Evolutionary conservation across 2,329 filamentous ascomycete genomes (phyloP).

Genomic region (Penicillium sumatraense): DNA sequence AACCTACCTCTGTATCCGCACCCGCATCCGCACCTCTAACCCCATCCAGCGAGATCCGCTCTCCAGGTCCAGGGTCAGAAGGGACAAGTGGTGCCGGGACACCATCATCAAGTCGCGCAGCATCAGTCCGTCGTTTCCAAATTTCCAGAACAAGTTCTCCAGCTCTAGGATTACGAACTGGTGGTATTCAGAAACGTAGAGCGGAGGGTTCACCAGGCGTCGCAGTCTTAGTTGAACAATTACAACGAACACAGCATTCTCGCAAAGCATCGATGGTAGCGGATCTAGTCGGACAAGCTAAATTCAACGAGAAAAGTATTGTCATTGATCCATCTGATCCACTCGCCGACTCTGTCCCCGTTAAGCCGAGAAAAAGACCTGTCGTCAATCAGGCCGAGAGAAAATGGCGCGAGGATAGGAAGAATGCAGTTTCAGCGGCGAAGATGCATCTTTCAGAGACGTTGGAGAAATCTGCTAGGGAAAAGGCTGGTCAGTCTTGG

Average conservation of each 20-base stretch:
- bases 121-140: slow-evolving; percentile 44
- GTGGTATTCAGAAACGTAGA: slow-evolving; percentile 43
- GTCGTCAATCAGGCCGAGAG: slow-evolving; percentile 47
- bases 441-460: slow-evolving; percentile 39
- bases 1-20: slow-evolving; percentile 5
- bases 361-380: slow-evolving; percentile 41
- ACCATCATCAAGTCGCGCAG: slow-evolving; percentile 24
- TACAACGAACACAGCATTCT: slow-evolving; percentile 37
- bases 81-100: background rate
- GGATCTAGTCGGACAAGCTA: slow-evolving; percentile 29
- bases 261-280: slow-evolving; percentile 39
- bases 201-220: slow-evolving; percentile 31
- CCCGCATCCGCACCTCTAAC: background rate
- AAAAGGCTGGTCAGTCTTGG: slow-evolving; percentile 40
- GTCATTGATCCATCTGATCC: slow-evolving; percentile 17
- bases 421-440: slow-evolving; percentile 38
- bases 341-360: slow-evolving; percentile 1
- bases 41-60: background rate
- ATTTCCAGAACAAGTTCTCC: slow-evolving; percentile 40
- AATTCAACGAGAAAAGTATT: slow-evolving; percentile 2
- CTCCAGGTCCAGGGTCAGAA: background rate
- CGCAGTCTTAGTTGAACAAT: slow-evolving; percentile 47
- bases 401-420: slow-evolving; percentile 42
- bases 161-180: slow-evolving; percentile 29
- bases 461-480: slow-evolving; percentile 42